Evolutionary conservation across 495 filamentous ascomycete species (phyloP), one percentile per base, ranked within the genome.

Genomic region (Hypoxylon perforatum): DNA sequence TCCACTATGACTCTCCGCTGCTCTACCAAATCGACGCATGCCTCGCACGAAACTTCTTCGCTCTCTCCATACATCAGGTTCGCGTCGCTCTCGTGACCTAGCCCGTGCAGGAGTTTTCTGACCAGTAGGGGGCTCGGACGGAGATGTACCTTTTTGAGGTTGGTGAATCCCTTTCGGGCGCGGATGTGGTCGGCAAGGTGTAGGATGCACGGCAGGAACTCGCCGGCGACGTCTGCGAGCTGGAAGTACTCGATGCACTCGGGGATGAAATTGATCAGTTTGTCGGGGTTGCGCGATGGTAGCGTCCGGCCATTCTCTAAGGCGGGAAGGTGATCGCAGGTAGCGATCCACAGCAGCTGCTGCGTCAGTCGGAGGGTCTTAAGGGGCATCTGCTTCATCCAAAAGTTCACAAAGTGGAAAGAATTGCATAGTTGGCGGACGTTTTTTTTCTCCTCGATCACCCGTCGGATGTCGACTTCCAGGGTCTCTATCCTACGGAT

Each of bases 291-390:
- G 10, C 21, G 4, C 7, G 30, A 1, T 25, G 10, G n/a, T 38
- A 5, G 8, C 25, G 28, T 19, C 12, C 1, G 1, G 11, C 35
- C 35, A 2, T 3, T 38, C 35, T 11, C 35, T 7, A 28, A 28
- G 3, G 25, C 35, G 35, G 2, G 14, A n/a, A 5, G 9, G 35
- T 11, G 3, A 11, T 38, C 35, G 35, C 3, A 38, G 9, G 14
- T 11, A n/a, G 35, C 4, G 35, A 38, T 45, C 47, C 53, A 53
- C 12, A 65, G 9, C 2, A 47, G 47, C 39, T 65, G 62, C 33
- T 65, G 62, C 4, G 62, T 58, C 6, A 65, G 47, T 1, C 4
- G 25, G 15, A 35, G 11, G 41, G 0, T 35, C 15, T 18, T 18
- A 10, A 45, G 53, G 4, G 35, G 2, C 35, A 5, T 38, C 10